Evolutionary conservation across 139 green algal genomes (phyloP), one percentile per base, ranked within the genome.

Genomic region (Yamagishiella unicocca): DNA sequence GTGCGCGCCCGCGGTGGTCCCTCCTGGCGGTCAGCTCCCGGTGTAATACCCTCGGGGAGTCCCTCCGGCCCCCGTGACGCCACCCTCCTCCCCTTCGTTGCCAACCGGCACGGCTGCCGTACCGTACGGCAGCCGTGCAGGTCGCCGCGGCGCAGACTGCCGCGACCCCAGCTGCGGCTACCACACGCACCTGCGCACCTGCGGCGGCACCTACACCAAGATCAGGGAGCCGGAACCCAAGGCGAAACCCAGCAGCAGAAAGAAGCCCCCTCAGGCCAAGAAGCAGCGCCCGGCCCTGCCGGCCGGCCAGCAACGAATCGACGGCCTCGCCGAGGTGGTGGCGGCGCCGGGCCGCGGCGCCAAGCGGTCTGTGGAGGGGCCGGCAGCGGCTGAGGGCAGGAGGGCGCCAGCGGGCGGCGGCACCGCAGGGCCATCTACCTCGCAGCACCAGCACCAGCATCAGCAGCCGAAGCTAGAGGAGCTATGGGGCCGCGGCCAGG

Each of bases 171-270:
- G 81, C 21, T 97, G 94, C 77, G 35, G 74, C 40, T 95, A 87
- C 67, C 94, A 97, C 79, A 88, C 87, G 70, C 94, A 97, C 88
- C 4, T 90, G 25, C 84, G 88, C 27, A 74, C 78, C 37, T 97
- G 94, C 68, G 94, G 94, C 0, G 94, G 94, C 14, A 10, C 84
- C 1, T 97, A 82, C 76, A 74, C 82, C 22, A 90, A 90, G 70
- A 67, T 85, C 50, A 37, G 29, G 46, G 64, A 74, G 43, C 85
- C 85, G 8, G 46, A 79, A 24, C 55, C 77, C 27, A 73, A 85
- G 61, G 1, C 24, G 1, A 85, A 62, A n/a, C 2, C 61, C 25
- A 70, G 22, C 33, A n/a, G n/a, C 14, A 8, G 4, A 43, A 85
- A 83, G 54, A 83, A 42, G 54, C 22, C 37, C 9, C 54, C 53